Evolutionary conservation across 352 stramenopile species (phyloP), one percentile per base, ranked within the genome.

Genomic region (Pythium scleroteichum): DNA sequence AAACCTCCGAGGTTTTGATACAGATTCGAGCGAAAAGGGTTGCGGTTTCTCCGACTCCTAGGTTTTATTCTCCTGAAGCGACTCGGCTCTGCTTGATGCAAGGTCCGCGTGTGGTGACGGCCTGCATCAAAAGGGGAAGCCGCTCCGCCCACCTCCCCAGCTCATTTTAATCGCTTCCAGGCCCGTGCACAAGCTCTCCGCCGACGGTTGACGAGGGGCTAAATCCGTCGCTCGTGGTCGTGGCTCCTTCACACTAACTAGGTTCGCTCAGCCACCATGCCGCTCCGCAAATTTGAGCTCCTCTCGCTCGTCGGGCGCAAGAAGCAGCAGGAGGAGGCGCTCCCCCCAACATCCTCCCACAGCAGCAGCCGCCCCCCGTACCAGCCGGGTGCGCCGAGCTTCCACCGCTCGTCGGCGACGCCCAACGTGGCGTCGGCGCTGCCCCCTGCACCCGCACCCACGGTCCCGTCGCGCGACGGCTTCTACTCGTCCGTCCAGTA

Each of bases 291-390:
- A 41, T 90, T 90, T 47, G 78, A 88, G 73, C 45, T 90, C 54
- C 68, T 90, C 19, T 87, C 78, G 22, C 78, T 90, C 32, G 66
- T 83, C 8, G 74, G 80, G 24, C 76, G 79, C 53, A 87, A 85
- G 52, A 83, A 81, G 55, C 80, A 82, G 50, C 64, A 85, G 23
- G 68, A 81, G 44, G 59, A 62, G 17, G 9, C 26, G 14, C 47
- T 45, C n/a, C 38, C 62, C 17, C 33, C 54, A 20, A 49, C 62
- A 46, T 48, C 61, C n/a, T 60, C 53, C 39, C 42, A 59, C 33
- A 59, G 41, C 45, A 59, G 53, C 27, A 51, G 42, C 39, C 53
- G 52, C 38, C 22, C 50, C 35, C 20, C 61, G 55, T 48, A 53
- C 51, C 29, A 35, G 29, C 29, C 29, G 5, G 29, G n/a, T n/a